Conservation (phyloP, 2,329 filamentous ascomycete species). For the Trichoderma asperellum region DNA sequence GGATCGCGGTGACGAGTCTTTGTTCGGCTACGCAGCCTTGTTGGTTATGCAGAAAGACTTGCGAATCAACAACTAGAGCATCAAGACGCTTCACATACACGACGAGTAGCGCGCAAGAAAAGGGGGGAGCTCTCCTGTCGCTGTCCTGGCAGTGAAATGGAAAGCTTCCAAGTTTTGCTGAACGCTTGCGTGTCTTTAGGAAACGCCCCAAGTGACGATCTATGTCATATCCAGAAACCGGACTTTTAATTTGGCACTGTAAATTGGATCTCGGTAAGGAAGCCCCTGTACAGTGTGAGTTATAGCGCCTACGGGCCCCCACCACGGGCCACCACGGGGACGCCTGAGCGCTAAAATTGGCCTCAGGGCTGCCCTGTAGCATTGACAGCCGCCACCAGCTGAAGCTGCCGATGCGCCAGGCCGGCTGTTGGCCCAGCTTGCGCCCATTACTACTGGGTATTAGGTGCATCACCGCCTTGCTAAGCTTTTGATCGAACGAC, state of each 20-base stretch:
- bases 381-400: slow-evolving; percentile 3
- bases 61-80: background rate
- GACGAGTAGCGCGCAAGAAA: background rate
- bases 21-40: slow-evolving; percentile 1
- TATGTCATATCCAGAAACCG: slow-evolving; percentile 26
- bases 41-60: background rate
- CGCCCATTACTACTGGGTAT: background rate
- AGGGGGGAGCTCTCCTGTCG: slow-evolving; percentile 1
- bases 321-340: background rate
- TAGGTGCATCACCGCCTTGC: slow-evolving; percentile 15
- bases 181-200: slow-evolving; percentile 28
- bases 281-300: slow-evolving; percentile 24
- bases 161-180: slow-evolving; percentile 7
- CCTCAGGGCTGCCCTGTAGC: background rate
- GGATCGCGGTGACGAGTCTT: slow-evolving; percentile 25
- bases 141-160: background rate
- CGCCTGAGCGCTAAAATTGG: slow-evolving; percentile 20
- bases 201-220: slow-evolving; percentile 26
- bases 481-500: slow-evolving; percentile 23
- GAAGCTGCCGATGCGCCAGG: slow-evolving; percentile 12
- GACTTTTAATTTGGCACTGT: slow-evolving; percentile 25
- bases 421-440: slow-evolving; percentile 2
- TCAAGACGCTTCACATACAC: background rate
- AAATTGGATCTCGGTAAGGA: slow-evolving; percentile 4
- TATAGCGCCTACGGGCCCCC: background rate